Percentiles rank a stretch among this genome's conserved stretches.
Evolutionary conservation across 163 green algal genomes (phyloP).

Genomic region (Scenedesmus sp.): DNA sequence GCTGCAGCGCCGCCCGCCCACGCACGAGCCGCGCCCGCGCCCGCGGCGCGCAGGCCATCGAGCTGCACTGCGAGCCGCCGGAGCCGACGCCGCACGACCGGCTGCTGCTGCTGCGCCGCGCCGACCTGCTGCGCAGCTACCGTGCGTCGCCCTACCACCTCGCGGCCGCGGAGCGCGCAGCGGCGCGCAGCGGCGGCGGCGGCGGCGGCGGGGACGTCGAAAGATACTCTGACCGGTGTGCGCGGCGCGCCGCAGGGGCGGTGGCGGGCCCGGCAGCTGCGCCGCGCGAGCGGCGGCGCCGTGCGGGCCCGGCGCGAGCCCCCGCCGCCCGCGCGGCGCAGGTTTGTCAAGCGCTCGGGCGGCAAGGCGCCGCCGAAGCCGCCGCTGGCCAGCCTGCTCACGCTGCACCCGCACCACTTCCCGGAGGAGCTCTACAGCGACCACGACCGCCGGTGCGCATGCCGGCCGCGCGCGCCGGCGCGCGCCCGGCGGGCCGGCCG

Average conservation of each 20-base stretch:
- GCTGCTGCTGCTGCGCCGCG: conserved; percentile 28
- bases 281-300: background rate
- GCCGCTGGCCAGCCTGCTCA: conserved; percentile 15
- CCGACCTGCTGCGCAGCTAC: conserved; percentile 35
- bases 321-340: too few relatives aligned
- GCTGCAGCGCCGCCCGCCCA: background rate
- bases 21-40: too few relatives aligned
- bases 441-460: conserved; percentile 20
- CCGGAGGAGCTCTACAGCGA: conserved; percentile 37
- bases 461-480: background rate
- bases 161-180: background rate
- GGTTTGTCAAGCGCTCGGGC: too few relatives aligned
- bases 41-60: background rate
- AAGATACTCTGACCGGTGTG: conserved; percentile 34
- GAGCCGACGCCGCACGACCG: conserved; percentile 26
- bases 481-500: background rate
- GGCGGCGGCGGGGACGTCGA: conserved; percentile 18
- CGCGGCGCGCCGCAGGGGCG: too few relatives aligned
- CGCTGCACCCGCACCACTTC: conserved; percentile 34
- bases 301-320: too few relatives aligned
- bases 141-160: conserved; percentile 15
- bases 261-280: too few relatives aligned
- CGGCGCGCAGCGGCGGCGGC: conserved; percentile 1
- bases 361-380: conserved; percentile 17
- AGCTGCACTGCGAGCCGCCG: conserved; percentile 25